A percentile compares a stretch with the other conserved stretches of the same genome.
phyloP scores from a whole-genome alignment of 805 yeast species.

The Torulaspora maleeae region DNA sequence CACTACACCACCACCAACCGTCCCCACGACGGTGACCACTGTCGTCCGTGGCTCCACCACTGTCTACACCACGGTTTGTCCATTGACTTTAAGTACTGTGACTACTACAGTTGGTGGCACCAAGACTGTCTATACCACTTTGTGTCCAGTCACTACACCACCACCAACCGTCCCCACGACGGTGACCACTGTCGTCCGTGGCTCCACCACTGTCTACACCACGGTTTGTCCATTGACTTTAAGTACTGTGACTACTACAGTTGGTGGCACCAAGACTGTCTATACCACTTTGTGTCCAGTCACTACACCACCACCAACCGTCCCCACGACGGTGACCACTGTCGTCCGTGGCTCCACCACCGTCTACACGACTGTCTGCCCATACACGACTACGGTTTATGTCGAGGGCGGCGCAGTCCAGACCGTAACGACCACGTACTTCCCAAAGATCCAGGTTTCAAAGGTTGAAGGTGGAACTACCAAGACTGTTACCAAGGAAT shows the following conservation, averaged over 20 bases:
- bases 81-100: conserved; percentile 4
- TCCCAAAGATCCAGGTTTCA: neutral
- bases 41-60: conserved; percentile 8
- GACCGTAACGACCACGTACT: neutral
- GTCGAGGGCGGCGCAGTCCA: neutral
- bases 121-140: conserved; percentile 10
- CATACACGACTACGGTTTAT: neutral
- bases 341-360: conserved; percentile 8
- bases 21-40: neutral
- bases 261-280: conserved; percentile 7
- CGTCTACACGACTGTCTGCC: conserved; percentile 12
- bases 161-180: neutral
- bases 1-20: neutral
- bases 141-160: conserved; percentile 9
- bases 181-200: conserved; percentile 2
- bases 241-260: conserved; percentile 5
- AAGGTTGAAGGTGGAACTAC: neutral
- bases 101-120: conserved; percentile 8
- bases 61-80: conserved; percentile 12
- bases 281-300: conserved; percentile 13
- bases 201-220: conserved; percentile 8
- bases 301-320: neutral
- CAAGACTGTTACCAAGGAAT: neutral
- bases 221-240: conserved; percentile 11
- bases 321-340: conserved; percentile 3